Evolutionary conservation across 164 flowering plant genomes (phyloP), one percentile per base, ranked within the genome.

Genomic region (Paratinospora sagittata): DNA sequence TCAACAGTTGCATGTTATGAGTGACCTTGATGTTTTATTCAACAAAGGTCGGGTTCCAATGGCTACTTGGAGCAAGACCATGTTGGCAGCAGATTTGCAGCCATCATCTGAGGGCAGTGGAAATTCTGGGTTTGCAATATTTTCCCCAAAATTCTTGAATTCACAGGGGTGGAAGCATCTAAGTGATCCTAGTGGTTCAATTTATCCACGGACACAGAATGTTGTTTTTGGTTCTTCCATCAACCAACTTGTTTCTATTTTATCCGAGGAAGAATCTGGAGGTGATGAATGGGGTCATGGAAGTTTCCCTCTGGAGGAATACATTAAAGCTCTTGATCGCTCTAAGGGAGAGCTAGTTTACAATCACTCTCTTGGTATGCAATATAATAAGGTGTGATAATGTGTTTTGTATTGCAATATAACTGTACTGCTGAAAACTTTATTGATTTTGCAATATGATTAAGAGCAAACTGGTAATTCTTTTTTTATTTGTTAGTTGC

Each of bases 201-300:
- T 66, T 70, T 73, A 78, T 61, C 73, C 74, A 9, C 75, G 73
- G 52, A 43, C 68, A 24, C 77, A 72, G 69, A 83, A 70, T 27
- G 77, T 68, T 55, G 58, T 36, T 67, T 69, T 73, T 66, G 14
- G 76, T 66, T 60, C 80, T 58, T 79, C 85, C 7, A 52, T 83
- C 1, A 86, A 73, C 70, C 91, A 82, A 73, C 78, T 91, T 74
- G 86, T 90, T 71, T 77, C 84, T 67, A 76, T 89, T 63, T 83
- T 88, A 74, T 79, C 90, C 7, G 93, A 85, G 70, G 87, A 87
- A 69, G 90, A 80, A 63, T 71, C 84, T 67, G 86, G 78, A 72
- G 88, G 86, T 78, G 89, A 78, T 66, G 95, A 90, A 72, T 94
- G 98, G 98, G 83, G 80, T 68, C 90, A 88, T 81, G 98, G 98